These are phyloP conservation scores for Ophiocordyceps polyrhachis-furcata DNA, from an alignment of 2,329 filamentous ascomycete genomes.

Conservation along the genomic window DNA sequence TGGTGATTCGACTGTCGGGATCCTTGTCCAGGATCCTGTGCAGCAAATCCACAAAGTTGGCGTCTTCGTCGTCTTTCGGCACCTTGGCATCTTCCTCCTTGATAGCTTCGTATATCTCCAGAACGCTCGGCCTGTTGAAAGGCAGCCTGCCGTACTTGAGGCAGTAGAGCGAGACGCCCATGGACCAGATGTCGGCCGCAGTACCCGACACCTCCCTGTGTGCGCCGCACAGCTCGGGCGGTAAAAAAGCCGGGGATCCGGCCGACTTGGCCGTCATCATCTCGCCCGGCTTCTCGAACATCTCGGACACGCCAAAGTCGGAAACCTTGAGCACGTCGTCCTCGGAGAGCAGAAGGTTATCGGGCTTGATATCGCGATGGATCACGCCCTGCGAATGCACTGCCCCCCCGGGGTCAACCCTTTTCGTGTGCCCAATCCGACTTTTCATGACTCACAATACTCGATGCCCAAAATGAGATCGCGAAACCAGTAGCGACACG, in stretches of 20 bases:
- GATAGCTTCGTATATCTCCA: slow-evolving; percentile 84
- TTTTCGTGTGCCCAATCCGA: neutral
- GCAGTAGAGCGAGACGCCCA: slow-evolving; percentile 91
- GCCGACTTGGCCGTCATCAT: slow-evolving; percentile 91
- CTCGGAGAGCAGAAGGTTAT: slow-evolving; percentile 77
- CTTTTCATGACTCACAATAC: slow-evolving; percentile 45
- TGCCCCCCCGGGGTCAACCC: neutral
- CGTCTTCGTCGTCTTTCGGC: slow-evolving; percentile 42
- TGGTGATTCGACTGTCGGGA: slow-evolving; percentile 62
- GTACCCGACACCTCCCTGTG: slow-evolving; percentile 78
- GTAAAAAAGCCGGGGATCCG: slow-evolving; percentile 84
- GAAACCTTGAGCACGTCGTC: slow-evolving; percentile 94
- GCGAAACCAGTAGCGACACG: slow-evolving; percentile 80
- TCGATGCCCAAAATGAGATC: slow-evolving; percentile 91
- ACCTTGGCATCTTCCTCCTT: slow-evolving; percentile 47
- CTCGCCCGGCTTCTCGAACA: slow-evolving; percentile 71
- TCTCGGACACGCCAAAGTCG: slow-evolving; percentile 97
- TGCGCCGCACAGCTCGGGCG: slow-evolving; percentile 76
- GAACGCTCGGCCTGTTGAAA: slow-evolving; percentile 58
- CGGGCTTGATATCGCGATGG: slow-evolving; percentile 93
- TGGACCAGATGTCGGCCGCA: slow-evolving; percentile 93
- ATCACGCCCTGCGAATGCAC: slow-evolving; percentile 90
- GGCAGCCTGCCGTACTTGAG: slow-evolving; percentile 76
- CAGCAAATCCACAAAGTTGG: slow-evolving; percentile 59
- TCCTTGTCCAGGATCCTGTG: slow-evolving; percentile 63